These are phyloP conservation scores for Flaveria bidentis DNA, from an alignment of 129 eudicot species.

Conservation along the genomic window DNA sequence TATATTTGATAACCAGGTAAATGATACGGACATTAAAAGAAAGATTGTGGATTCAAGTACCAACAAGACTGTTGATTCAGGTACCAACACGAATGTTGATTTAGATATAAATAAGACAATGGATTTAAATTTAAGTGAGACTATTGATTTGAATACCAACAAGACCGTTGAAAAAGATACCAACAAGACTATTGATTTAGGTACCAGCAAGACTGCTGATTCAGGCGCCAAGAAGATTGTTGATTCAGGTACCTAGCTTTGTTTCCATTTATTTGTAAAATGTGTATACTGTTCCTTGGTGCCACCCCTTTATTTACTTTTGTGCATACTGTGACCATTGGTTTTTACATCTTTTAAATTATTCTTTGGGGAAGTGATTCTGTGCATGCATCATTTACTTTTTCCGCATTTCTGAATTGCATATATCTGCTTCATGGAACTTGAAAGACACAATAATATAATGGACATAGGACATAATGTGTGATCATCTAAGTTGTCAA, in stretches of 20 bases:
- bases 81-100: not conserved
- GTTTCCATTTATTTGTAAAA: not conserved
- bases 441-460: not conserved
- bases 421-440: conserved; percentile 2
- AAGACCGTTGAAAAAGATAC: not conserved
- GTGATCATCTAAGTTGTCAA: conserved; percentile 14
- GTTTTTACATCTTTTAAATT: not conserved
- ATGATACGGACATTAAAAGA: conserved; percentile 6
- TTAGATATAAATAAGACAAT: not conserved
- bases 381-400: conserved; percentile 3
- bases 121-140: not conserved
- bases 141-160: not conserved
- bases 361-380: conserved; percentile 8
- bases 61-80: conserved; percentile 12
- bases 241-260: conserved; percentile 19
- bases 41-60: conserved; percentile 17
- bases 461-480: not conserved
- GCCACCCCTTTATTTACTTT: not conserved
- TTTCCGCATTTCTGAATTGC: not conserved
- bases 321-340: not conserved
- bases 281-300: conserved; percentile 2
- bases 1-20: conserved; percentile 24
- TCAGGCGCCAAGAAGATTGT: conserved; percentile 16
- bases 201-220: not conserved
- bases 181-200: not conserved